Base-by-base conservation (phyloP, 73 alveolate genomes). In the Durusdinium trenchii region DNA sequence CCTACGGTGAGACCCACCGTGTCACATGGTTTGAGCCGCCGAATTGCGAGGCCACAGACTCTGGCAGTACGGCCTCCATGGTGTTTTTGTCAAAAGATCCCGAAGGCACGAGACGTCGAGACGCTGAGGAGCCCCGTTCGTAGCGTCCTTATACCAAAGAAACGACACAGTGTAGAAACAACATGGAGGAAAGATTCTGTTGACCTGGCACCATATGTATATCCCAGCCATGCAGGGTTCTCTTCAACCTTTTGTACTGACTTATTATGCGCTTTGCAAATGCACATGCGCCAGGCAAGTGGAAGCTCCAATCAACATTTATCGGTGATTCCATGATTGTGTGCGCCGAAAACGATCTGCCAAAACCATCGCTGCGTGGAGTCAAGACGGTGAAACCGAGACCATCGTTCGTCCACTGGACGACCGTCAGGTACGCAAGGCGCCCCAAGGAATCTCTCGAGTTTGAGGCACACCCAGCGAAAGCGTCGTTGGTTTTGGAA, bases 41-140 rank as follows among this genome's bases (percentile, higher is more conserved):
- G n/a, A n/a, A n/a, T 40, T 4, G 18, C 23, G 51, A 91, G 98
- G 98, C 98, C n/a, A 14, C 82, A 9, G 98, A 91, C 76, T 91
- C 98, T n/a, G 98, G 98, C 60, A 69, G 87, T n/a, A 91, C 98
- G 9, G 98, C 98, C 75, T 91, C 98, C 18, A 48, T 91, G 98
- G 82, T 81, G 38, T 78, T 91, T 23, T 54, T 91, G 0, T 67
- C 87, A 20, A 76, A 76, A 52, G 89, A 91, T 50, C 90, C 45
- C 10, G n/a, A 52, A 91, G 98, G 98, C 67, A 35, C 52, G 43
- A 23, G 71, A 18, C 30, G 32, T 32, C 36, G 73, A 23, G 30
- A 32, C 30, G 69, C 69, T 57, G 73, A 32, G 73, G 1, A 60
- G 73, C 73, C n/a, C n/a, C n/a, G n/a, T n/a, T n/a, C n/a, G n/a